Evolutionary conservation across 2,329 filamentous ascomycete species (phyloP).

Genomic region (Huntiella abstrusa): DNA sequence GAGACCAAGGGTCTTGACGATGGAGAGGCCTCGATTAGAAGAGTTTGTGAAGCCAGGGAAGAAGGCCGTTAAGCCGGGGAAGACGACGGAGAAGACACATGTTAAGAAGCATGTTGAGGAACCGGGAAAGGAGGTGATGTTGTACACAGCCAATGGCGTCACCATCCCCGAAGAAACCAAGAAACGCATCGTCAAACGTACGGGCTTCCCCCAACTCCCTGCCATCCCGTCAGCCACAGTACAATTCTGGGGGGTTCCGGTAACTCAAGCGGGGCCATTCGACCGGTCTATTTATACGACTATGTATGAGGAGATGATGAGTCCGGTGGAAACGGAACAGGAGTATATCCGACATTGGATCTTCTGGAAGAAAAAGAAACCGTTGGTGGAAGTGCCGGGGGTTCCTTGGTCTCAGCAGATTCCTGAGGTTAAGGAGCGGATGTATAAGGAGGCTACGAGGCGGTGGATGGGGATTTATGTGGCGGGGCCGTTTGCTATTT

Average conservation of each 20-base stretch:
- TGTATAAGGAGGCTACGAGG: constrained; percentile 9
- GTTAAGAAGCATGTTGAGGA: too few species aligned
- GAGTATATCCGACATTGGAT: not conserved
- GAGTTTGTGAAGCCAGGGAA: too few species aligned
- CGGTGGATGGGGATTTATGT: constrained; percentile 9
- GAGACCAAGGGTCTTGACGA: too few species aligned
- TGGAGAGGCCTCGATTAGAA: too few species aligned
- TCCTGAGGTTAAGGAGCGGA: constrained; percentile 7
- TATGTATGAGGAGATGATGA: not conserved
- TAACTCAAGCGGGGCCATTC: not conserved
- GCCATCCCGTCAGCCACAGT: too few species aligned
- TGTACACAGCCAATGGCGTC: too few species aligned
- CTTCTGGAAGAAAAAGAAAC: constrained; percentile 1
- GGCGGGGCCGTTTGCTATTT: constrained; percentile 7
- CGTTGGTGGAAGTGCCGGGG: not conserved
- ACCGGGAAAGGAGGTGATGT: too few species aligned
- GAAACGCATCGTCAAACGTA: too few species aligned
- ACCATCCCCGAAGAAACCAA: too few species aligned
- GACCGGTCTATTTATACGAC: not conserved
- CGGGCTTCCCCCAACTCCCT: too few species aligned
- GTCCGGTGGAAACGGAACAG: not conserved
- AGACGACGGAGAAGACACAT: too few species aligned
- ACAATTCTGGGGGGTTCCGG: not conserved
- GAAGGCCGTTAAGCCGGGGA: too few species aligned
- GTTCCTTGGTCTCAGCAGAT: constrained; percentile 9